Conservation (phyloP, 1,139 yeast genomes). For the Insectozyma bohioensis region DNA sequence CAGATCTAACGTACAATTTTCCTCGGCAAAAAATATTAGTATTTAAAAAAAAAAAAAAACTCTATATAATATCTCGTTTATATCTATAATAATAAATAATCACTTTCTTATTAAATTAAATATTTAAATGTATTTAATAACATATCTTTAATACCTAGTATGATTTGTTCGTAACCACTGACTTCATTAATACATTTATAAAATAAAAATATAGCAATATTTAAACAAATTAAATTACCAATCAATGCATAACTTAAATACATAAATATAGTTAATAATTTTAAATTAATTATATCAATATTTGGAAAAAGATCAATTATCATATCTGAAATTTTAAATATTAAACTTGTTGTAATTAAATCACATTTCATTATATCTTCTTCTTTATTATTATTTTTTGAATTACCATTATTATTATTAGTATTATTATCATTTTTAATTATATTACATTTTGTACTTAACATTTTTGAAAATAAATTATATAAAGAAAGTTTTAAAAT, state of each 20-base stretch:
- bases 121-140: conserved; percentile 10
- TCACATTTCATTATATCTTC: conserved; percentile 7
- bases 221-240: conserved; percentile 32
- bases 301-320: conserved; percentile 17
- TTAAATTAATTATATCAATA: conserved; percentile 10
- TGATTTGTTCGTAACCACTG: conserved; percentile 11
- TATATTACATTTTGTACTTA: conserved; percentile 11
- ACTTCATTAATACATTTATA: conserved; percentile 13
- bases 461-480: conserved; percentile 9
- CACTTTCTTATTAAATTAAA: conserved; percentile 7
- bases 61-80: neutral
- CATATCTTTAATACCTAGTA: conserved; percentile 10
- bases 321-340: conserved; percentile 29
- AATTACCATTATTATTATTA: no score
- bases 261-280: conserved; percentile 22
- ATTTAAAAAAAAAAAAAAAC: no score
- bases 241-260: conserved; percentile 29
- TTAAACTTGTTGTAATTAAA: conserved; percentile 18
- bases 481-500: conserved; percentile 5
- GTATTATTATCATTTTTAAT: no score
- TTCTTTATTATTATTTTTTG: conserved; percentile 4
- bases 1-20: no score
- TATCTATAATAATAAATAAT: conserved; percentile 7
- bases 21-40: neutral
- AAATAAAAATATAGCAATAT: conserved; percentile 18